A percentile compares a stretch with the other conserved stretches of the same genome.
phyloP scores from a whole-genome alignment of 192 early-diverging fungal species.

The Dissophora globulifera region DNA sequence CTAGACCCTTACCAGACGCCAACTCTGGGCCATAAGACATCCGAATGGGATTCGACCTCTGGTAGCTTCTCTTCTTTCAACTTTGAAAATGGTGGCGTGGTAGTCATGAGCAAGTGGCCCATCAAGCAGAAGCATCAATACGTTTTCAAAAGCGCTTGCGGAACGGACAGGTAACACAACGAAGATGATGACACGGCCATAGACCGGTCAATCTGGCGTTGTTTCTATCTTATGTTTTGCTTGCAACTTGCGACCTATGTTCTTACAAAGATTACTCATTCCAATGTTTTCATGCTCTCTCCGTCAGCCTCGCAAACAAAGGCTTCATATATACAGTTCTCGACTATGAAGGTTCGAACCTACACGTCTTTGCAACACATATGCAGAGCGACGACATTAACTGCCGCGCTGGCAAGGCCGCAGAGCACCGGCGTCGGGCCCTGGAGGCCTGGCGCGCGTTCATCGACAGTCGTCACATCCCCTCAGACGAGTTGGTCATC shows the following conservation, averaged over 20 bases:
- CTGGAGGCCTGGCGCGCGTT: slow-evolving; percentile 2
- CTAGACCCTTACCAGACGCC: background rate
- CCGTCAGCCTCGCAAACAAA: slow-evolving; percentile 17
- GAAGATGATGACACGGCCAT: no score
- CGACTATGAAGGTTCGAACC: slow-evolving; percentile 12
- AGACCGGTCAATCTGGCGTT: no score
- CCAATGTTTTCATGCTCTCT: background rate
- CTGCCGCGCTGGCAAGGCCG: slow-evolving; percentile 3
- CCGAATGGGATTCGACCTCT: slow-evolving; percentile 4
- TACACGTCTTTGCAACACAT: slow-evolving; percentile 30
- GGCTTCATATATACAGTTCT: slow-evolving; percentile 8
- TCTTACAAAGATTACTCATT: no score
- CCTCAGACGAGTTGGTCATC: slow-evolving; percentile 9
- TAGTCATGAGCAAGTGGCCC: slow-evolving; percentile 9
- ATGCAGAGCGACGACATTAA: slow-evolving; percentile 9
- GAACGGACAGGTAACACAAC: slow-evolving; percentile 4
- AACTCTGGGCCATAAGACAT: background rate
- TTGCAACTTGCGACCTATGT: no score
- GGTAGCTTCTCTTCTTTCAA: background rate
- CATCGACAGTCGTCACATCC: slow-evolving; percentile 7
- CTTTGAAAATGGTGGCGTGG: slow-evolving; percentile 3
- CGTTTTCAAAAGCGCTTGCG: background rate
- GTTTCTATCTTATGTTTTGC: no score
- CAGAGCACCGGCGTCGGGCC: background rate
- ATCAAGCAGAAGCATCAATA: slow-evolving; percentile 16